Percentiles rank a stretch among this genome's conserved stretches.
phyloP scores from a whole-genome alignment of 2,329 filamentous ascomycete genomes.

The Exutisphaerella laricina region DNA sequence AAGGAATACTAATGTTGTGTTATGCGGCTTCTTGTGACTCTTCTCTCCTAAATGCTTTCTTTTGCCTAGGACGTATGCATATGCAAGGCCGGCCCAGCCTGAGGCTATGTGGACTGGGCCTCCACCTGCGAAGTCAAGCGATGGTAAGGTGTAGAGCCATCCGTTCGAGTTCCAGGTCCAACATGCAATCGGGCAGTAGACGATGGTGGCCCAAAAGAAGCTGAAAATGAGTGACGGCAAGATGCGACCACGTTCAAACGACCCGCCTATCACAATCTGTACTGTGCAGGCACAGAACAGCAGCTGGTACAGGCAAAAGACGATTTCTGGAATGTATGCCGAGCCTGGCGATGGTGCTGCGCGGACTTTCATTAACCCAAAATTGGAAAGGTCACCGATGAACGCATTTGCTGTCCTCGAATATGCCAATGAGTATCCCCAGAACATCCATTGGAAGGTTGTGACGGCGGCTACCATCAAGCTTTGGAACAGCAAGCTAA shows the following conservation, averaged over 20 bases:
- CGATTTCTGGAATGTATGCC: slow-evolving; percentile 55
- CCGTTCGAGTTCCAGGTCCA: slow-evolving; percentile 65
- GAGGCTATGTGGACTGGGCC: slow-evolving; percentile 61
- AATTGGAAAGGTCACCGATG: slow-evolving; percentile 58
- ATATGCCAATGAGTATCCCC: slow-evolving; percentile 58
- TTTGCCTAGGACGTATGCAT: slow-evolving; percentile 58
- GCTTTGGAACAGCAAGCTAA: slow-evolving; percentile 58
- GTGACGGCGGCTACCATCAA: slow-evolving; percentile 53
- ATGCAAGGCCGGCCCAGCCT: slow-evolving; percentile 60
- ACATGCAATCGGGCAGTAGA: slow-evolving; percentile 59
- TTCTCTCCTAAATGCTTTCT: slow-evolving; percentile 47
- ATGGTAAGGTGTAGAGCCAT: slow-evolving; percentile 58
- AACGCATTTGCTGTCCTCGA: slow-evolving; percentile 55
- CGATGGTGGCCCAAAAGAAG: slow-evolving; percentile 59
- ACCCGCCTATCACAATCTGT: slow-evolving; percentile 60
- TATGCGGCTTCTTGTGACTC: slow-evolving; percentile 54
- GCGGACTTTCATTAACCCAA: slow-evolving; percentile 56
- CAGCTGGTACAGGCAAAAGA: slow-evolving; percentile 61
- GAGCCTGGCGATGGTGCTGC: slow-evolving; percentile 56
- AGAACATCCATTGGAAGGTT: slow-evolving; percentile 60
- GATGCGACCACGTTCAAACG: slow-evolving; percentile 60
- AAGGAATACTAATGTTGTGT: slow-evolving; percentile 58
- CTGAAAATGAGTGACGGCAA: slow-evolving; percentile 59
- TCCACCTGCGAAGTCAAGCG: slow-evolving; percentile 57
- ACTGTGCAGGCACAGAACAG: slow-evolving; percentile 59